A percentile compares a stretch with the other conserved stretches of the same genome.
Conservation (phyloP, 805 yeast genomes). For the Cyberlindnera japonica region DNA sequence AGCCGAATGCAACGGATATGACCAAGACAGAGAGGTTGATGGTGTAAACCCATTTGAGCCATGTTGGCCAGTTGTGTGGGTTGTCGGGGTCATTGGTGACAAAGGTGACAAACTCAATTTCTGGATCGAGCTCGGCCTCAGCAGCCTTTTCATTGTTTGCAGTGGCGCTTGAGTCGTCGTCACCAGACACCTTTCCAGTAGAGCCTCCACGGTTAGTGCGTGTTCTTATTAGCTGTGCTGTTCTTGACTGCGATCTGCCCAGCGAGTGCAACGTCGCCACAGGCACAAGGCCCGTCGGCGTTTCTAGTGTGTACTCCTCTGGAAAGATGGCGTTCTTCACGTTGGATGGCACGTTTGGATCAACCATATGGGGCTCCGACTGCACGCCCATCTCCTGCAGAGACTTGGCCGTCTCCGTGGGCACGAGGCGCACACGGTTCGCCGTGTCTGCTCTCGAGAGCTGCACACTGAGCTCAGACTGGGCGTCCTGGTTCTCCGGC, state of each 20-base stretch:
- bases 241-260: conserved; percentile 46
- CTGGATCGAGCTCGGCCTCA: conserved; percentile 49
- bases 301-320: conserved; percentile 87
- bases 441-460: conserved; percentile 22
- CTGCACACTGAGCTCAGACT: conserved; percentile 36
- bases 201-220: conserved; percentile 28
- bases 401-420: conserved; percentile 74
- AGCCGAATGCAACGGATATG: conserved; percentile 89
- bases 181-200: conserved; percentile 11
- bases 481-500: conserved; percentile 44
- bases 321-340: conserved; percentile 76
- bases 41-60: conserved; percentile 62
- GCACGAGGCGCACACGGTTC: conserved; percentile 35
- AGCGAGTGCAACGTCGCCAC: conserved; percentile 63
- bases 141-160: conserved; percentile 29
- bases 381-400: conserved; percentile 60
- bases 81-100: conserved; percentile 77
- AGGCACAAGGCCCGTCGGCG: conserved; percentile 84
- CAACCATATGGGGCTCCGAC: conserved; percentile 50
- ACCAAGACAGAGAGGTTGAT: conserved; percentile 65
- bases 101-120: conserved; percentile 83
- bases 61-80: conserved; percentile 78
- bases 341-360: conserved; percentile 50
- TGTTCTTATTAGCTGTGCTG: conserved; percentile 32
- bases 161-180: conserved; percentile 28